These are phyloP conservation scores for Aspergillus incahuasiensis DNA, from an alignment of 495 filamentous ascomycete species.

Conservation along the genomic window DNA sequence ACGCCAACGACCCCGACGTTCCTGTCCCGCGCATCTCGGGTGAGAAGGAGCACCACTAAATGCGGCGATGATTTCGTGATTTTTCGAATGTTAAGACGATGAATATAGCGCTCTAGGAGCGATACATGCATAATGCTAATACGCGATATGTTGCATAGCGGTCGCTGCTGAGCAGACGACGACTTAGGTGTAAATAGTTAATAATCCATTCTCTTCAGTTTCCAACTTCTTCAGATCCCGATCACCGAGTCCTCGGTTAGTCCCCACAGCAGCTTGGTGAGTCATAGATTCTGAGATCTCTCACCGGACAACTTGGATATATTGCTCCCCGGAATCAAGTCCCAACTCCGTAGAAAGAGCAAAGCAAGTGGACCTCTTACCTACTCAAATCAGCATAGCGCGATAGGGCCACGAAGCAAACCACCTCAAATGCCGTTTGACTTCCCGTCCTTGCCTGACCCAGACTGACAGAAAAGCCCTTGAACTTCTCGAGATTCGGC, in stretches of 20 bases:
- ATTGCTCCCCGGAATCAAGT: background rate
- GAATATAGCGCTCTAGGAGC: background rate
- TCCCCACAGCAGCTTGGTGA: background rate
- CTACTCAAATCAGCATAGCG: background rate
- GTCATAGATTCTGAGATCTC: background rate
- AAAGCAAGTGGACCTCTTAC: background rate
- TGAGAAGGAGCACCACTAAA: conserved; percentile 6
- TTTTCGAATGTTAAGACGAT: background rate
- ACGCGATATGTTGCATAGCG: background rate
- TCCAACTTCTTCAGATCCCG: background rate
- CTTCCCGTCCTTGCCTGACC: too few species aligned
- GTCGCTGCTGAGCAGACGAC: background rate
- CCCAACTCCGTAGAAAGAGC: background rate
- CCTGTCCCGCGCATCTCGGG: conserved; percentile 1
- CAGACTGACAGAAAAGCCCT: background rate
- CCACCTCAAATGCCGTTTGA: background rate
- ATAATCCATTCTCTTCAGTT: background rate
- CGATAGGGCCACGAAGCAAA: background rate
- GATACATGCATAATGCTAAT: background rate
- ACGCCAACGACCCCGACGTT: conserved; percentile 23
- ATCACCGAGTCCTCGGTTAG: background rate
- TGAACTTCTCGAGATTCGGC: background rate
- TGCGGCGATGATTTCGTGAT: background rate
- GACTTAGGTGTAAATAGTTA: background rate
- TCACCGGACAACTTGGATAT: background rate